Base-by-base conservation (phyloP, 257 asterid species). In the Gynochthodes officinalis region DNA sequence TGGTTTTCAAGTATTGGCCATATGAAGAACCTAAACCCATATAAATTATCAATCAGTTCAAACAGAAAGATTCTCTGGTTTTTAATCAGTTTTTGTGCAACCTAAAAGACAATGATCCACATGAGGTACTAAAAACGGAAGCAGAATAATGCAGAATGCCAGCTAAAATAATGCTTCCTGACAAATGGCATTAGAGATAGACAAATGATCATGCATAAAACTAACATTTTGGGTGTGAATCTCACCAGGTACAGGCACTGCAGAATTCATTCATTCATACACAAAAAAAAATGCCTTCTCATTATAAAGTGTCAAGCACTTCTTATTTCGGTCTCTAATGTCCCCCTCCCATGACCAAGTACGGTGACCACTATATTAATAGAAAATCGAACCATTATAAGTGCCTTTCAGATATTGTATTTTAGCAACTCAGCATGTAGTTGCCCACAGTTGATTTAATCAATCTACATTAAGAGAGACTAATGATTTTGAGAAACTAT, bases 11-110 rank as follows among this genome's bases (percentile, higher is more conserved):
- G 54, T 66, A 42, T 48, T 71, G 55, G 63, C 55, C 4, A 57
- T 23, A 27, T 35, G 65, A 55, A 48, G 65, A 63, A 65, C 68
- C 76, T 71, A 72, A 25, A 57, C 19, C 71, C 49, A 19, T 35
- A 28, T 30, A 10, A 61, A 57, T 33, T 4, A 21, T 33, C 32
- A 3, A 23, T 50, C 33, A 30, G 13, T 4, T 28, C 40, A 1
- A 32, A 16, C 30, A 21, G 32, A 12, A 67, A 27, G 37, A 18
- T 37, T 15, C 49, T 18, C 6, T 16, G 16, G 15, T 0, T 6
- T 33, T 35, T 33, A 33, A 46, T 11, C 13, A 48, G 7, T 67
- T 7, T 12, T 7, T 2, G 4, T 4, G 19, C 25, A 50, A 32
- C 30, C 11, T 4, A n/a, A 33, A 67, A 28, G 9, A 28, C 10